phyloP scores from a whole-genome alignment of 208 protist species.

The Novymonas esmeraldas region DNA sequence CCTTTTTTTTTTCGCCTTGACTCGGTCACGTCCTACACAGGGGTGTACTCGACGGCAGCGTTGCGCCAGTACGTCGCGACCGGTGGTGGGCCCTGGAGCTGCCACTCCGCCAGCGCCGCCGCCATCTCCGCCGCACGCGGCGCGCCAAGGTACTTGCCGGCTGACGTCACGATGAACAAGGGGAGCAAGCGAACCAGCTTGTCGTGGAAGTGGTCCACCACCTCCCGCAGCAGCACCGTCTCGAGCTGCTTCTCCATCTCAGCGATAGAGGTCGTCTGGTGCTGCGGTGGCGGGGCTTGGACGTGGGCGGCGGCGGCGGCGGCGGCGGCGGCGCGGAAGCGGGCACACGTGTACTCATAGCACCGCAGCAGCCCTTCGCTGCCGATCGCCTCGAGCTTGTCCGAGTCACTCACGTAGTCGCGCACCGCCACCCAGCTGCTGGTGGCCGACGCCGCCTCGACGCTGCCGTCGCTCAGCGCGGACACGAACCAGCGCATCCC shows the following conservation, averaged over 20 bases:
- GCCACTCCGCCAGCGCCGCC: slow-evolving; percentile 58
- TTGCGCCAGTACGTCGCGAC: slow-evolving; percentile 55
- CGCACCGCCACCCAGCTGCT: slow-evolving; percentile 62
- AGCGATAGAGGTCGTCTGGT: neutral
- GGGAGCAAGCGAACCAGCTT: slow-evolving; percentile 61
- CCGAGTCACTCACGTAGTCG: slow-evolving; percentile 81
- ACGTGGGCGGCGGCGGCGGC: neutral
- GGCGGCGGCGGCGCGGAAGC: slow-evolving; percentile 6
- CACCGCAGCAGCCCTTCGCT: slow-evolving; percentile 69
- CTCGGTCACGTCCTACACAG: neutral
- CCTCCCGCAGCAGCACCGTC: slow-evolving; percentile 45
- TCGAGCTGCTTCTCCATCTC: slow-evolving; percentile 23
- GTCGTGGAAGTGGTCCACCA: slow-evolving; percentile 71
- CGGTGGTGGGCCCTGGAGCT: slow-evolving; percentile 46
- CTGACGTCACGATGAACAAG: slow-evolving; percentile 65
- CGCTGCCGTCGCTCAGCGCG: slow-evolving; percentile 25
- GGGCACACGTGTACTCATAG: slow-evolving; percentile 62
- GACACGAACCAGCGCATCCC: slow-evolving; percentile 75
- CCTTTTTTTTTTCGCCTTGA: too few species aligned
- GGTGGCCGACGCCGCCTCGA: neutral
- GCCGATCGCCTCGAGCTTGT: slow-evolving; percentile 89
- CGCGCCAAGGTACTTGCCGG: slow-evolving; percentile 58
- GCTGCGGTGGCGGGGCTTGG: neutral
- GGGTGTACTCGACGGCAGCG: slow-evolving; percentile 16
- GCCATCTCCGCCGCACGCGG: slow-evolving; percentile 60